Percentiles rank a stretch among this genome's conserved stretches.
Evolutionary conservation across 1,284 basidiomycete species (phyloP).

Genomic region (Cryptococcus sp.): DNA sequence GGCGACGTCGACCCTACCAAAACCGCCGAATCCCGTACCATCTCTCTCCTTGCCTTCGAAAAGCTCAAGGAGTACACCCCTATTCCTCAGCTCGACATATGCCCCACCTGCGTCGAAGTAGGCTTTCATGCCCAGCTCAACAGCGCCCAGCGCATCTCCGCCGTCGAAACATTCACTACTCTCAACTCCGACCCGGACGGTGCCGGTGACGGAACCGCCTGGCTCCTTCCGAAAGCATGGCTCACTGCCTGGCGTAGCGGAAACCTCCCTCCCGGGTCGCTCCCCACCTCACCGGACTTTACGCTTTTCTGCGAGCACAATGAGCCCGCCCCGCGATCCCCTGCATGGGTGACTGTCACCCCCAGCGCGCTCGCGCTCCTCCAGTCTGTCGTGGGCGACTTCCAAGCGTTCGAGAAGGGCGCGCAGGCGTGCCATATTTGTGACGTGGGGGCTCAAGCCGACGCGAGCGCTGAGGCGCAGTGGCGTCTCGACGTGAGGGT

Average conservation of each 20-base stretch:
- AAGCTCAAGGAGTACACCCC: slow-evolving; percentile 10
- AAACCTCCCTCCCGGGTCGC: not conserved
- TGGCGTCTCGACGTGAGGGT: slow-evolving; percentile 14
- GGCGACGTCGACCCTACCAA: slow-evolving; percentile 26
- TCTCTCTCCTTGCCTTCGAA: slow-evolving; percentile 30
- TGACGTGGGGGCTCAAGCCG: not conserved
- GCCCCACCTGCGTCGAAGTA: slow-evolving; percentile 25
- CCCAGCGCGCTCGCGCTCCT: slow-evolving; percentile 23
- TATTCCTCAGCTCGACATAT: slow-evolving; percentile 25
- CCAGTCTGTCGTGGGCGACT: slow-evolving; percentile 31
- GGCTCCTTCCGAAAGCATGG: slow-evolving; percentile 29
- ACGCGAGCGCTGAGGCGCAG: not conserved
- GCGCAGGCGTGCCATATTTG: slow-evolving; percentile 21
- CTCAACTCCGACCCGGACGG: slow-evolving; percentile 15
- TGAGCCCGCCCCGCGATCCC: slow-evolving; percentile 7
- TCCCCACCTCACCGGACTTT: slow-evolving; percentile 23
- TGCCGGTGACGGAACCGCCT: slow-evolving; percentile 7
- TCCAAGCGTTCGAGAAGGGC: slow-evolving; percentile 14
- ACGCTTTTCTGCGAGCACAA: slow-evolving; percentile 36
- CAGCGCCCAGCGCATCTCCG: slow-evolving; percentile 3
- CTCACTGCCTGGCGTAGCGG: slow-evolving; percentile 26
- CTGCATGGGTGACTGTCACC: slow-evolving; percentile 10
- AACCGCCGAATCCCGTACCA: slow-evolving; percentile 12
- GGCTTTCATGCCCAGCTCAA: slow-evolving; percentile 8
- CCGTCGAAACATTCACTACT: slow-evolving; percentile 22